Base-by-base conservation (phyloP, 2,329 filamentous ascomycete genomes). In the Fusarium avenaceum region DNA sequence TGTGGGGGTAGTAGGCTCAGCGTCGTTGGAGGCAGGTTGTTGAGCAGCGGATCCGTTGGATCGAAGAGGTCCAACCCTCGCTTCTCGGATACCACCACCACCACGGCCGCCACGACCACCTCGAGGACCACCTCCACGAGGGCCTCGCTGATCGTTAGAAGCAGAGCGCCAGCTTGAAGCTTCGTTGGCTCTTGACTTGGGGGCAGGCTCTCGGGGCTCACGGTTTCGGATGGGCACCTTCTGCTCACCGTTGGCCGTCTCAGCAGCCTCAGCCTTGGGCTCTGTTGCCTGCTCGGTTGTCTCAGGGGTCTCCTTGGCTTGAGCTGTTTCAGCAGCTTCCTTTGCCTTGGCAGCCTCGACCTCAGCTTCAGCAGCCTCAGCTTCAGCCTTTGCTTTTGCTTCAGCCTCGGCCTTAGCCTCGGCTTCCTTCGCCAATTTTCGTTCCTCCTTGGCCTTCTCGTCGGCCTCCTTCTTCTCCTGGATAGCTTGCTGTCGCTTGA, bases 401-500 rank as follows among this genome's bases (percentile, higher is more conserved):
- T 79, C 77, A 0, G 78, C 78, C 39, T 78, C 80, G 38, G 81
- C 81, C 72, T 84, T 83, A 53, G 83, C 84, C 10, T 81, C 83
- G 38, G 84, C 85, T 63, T 87, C 85, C 78, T 89, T 89, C 24
- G 86, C 89, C 33, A 88, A 78, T 52, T 87, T 85, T 59, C 84
- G 85, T 69, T 93, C 91, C 73, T 92, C 93, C 80, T 93, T 94
- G 44, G 88, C 90, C 83, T 94, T 96, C 67, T 96, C 93, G 2
- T 96, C 93, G 1, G 90, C 89, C 73, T 97, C 94, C 76, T 90
- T 92, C 87, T 96, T 97, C 79, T 96, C 90, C 68, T 89, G 89
- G 26, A 94, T 67, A 8, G 87, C 86, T 60, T 92, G 84, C 74
- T 92, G 84, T 70, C 92, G 87, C 86, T 93, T 97, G 82, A 97